phyloP scores from a whole-genome alignment of 331 rosid species.

The Dryas integrifolia region DNA sequence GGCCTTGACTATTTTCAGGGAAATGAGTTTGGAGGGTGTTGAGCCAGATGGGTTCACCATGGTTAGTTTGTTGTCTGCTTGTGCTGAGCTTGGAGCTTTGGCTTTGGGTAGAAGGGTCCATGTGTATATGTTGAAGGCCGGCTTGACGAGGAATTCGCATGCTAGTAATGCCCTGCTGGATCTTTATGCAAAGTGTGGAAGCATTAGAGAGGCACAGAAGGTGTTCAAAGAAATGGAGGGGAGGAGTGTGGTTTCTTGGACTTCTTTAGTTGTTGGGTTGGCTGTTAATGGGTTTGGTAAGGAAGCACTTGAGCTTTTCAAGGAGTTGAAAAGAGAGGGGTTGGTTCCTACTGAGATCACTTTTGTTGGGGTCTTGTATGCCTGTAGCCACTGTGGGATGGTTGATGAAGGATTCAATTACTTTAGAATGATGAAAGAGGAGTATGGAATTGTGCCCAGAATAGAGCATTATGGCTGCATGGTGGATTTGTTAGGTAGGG shows the following conservation, averaged over 20 bases:
- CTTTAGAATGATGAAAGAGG: slow-evolving; percentile 67
- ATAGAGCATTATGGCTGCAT: slow-evolving; percentile 90
- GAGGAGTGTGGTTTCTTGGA: slow-evolving; percentile 67
- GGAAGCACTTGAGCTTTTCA: slow-evolving; percentile 69
- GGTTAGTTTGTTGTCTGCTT: slow-evolving; percentile 80
- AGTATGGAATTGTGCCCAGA: slow-evolving; percentile 60
- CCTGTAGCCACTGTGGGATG: slow-evolving; percentile 92
- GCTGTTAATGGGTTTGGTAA: slow-evolving; percentile 86
- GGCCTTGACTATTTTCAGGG: slow-evolving; percentile 68
- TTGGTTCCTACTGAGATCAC: slow-evolving; percentile 67
- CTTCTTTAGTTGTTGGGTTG: slow-evolving; percentile 77
- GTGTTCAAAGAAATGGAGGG: slow-evolving; percentile 60
- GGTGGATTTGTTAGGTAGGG: slow-evolving; percentile 80
- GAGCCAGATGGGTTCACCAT: slow-evolving; percentile 86
- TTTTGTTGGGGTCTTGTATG: slow-evolving; percentile 87
- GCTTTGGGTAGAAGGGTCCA: slow-evolving; percentile 76
- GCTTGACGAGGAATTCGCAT: slow-evolving; percentile 51
- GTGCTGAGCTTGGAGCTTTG: slow-evolving; percentile 83
- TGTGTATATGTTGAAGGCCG: slow-evolving; percentile 59
- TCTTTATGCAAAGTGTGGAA: slow-evolving; percentile 83
- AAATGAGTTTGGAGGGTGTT: slow-evolving; percentile 57
- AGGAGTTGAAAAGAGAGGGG: slow-evolving; percentile 51
- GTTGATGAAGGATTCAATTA: slow-evolving; percentile 72
- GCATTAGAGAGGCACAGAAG: slow-evolving; percentile 50
- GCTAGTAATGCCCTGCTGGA: slow-evolving; percentile 68